A percentile compares a stretch with the other conserved stretches of the same genome.
Evolutionary conservation across 768 basidiomycete species (phyloP).

Genomic region (Rhodotorula graminis): DNA sequence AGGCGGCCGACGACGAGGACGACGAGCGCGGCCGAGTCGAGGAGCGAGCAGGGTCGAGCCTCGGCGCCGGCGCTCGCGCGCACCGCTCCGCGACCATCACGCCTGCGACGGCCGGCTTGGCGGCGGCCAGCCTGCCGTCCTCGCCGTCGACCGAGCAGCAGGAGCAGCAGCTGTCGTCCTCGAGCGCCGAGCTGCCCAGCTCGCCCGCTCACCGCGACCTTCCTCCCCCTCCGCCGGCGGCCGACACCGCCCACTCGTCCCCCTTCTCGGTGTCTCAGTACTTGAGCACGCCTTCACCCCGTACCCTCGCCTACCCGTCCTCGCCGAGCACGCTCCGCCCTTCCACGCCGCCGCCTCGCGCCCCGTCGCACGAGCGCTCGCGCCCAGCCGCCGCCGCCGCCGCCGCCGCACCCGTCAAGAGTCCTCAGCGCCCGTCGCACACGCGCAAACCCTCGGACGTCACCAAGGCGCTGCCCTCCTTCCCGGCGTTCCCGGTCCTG

Average conservation of each 20-base stretch:
- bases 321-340: no score
- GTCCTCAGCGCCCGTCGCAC: not conserved
- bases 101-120: not conserved
- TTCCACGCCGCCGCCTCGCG: no score
- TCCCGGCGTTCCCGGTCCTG: not conserved
- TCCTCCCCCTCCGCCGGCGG: no score
- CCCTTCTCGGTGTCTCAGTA: not conserved
- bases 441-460: not conserved
- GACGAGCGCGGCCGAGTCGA: not conserved
- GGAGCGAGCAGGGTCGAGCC: no score
- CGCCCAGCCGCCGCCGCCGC: no score
- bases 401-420: not conserved
- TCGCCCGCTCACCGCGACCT: no score
- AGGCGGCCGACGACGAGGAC: not conserved
- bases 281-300: not conserved
- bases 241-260: not conserved
- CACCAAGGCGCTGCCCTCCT: not conserved
- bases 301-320: no score
- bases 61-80: no score
- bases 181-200: no score
- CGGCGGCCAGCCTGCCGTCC: not conserved
- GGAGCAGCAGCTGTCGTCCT: no score
- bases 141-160: no score
- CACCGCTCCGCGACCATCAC: conserved; percentile 8
- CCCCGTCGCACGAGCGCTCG: no score